A percentile compares a stretch with the other conserved stretches of the same genome.
Evolutionary conservation across 495 filamentous ascomycete genomes (phyloP).

Genomic region (Ramalina intermedia): DNA sequence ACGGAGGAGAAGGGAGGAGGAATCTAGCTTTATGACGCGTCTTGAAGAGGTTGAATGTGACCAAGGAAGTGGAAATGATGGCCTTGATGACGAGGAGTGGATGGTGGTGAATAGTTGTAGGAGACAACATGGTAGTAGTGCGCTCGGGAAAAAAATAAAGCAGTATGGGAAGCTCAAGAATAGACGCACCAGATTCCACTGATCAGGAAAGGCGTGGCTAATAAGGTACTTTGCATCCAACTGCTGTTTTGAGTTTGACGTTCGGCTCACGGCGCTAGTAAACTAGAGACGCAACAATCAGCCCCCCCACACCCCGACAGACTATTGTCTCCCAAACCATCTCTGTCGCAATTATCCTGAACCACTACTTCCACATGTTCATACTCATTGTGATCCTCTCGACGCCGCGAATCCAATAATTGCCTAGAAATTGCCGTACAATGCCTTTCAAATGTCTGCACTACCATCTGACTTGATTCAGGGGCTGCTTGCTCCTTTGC

Average conservation of each 20-base stretch:
- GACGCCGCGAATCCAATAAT: not conserved
- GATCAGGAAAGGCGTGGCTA: not conserved
- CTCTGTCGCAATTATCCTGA: too few relatives aligned
- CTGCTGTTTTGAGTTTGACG: not conserved
- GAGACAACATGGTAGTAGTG: conserved; percentile 5
- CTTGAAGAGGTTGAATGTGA: conserved; percentile 4
- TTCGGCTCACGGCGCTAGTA: not conserved
- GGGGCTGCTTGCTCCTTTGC: too few relatives aligned
- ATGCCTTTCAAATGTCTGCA: too few relatives aligned
- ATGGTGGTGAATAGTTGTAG: conserved; percentile 8
- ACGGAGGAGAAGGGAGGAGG: not conserved
- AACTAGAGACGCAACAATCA: too few relatives aligned
- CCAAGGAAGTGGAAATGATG: conserved; percentile 1
- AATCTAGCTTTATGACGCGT: conserved; percentile 12
- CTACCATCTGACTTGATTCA: too few relatives aligned
- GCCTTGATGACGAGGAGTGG: conserved; percentile 6
- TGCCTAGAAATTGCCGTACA: too few relatives aligned
- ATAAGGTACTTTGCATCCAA: not conserved
- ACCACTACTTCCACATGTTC: conserved; percentile 20
- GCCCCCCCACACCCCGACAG: too few relatives aligned
- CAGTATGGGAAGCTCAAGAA: not conserved
- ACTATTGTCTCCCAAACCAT: not conserved
- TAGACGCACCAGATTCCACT: not conserved
- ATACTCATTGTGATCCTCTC: conserved; percentile 16
- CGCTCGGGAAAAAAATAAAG: conserved; percentile 5